A percentile compares a stretch with the other conserved stretches of the same genome.
Evolutionary conservation across 768 basidiomycete genomes (phyloP).

Genomic region (Phanerochaete carnosa): DNA sequence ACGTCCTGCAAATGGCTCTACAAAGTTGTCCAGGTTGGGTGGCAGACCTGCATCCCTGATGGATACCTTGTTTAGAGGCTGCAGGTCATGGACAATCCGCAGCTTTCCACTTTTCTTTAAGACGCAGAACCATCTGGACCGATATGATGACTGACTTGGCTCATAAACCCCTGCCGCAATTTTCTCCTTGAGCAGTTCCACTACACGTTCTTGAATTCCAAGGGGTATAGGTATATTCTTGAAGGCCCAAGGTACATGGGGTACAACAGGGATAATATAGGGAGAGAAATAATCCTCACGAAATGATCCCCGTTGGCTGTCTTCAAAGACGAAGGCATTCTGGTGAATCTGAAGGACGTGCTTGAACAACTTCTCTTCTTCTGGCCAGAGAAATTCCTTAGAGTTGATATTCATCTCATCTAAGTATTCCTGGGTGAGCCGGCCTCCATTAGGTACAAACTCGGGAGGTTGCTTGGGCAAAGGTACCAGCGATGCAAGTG

Average conservation of each 20-base stretch:
- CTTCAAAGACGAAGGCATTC: slow-evolving; percentile 18
- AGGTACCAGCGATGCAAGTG: slow-evolving; percentile 25
- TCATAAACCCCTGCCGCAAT: slow-evolving; percentile 36
- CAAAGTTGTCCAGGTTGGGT: slow-evolving; percentile 32
- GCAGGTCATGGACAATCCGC: slow-evolving; percentile 35
- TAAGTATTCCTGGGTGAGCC: slow-evolving; percentile 22
- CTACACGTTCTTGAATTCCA: slow-evolving; percentile 28
- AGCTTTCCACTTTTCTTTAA: slow-evolving; percentile 31
- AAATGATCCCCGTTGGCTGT: slow-evolving; percentile 20
- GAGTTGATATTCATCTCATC: slow-evolving; percentile 23
- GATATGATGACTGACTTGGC: slow-evolving; percentile 32
- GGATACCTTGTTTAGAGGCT: slow-evolving; percentile 35
- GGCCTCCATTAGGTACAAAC: slow-evolving; percentile 21
- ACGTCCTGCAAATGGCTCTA: slow-evolving; percentile 16
- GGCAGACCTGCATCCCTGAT: slow-evolving; percentile 34
- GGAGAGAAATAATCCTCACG: slow-evolving; percentile 21
- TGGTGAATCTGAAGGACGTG: slow-evolving; percentile 16
- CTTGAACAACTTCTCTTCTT: slow-evolving; percentile 25
- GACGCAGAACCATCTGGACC: slow-evolving; percentile 36
- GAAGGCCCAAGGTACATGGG: slow-evolving; percentile 34
- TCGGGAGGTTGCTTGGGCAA: slow-evolving; percentile 30
- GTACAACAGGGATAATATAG: slow-evolving; percentile 28
- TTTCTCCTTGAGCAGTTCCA: slow-evolving; percentile 29
- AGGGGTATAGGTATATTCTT: slow-evolving; percentile 35
- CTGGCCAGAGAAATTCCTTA: slow-evolving; percentile 25